Percentiles rank a stretch among this genome's conserved stretches.
phyloP scores from a whole-genome alignment of 768 basidiomycete species.

The Leccinum rimulosum region DNA sequence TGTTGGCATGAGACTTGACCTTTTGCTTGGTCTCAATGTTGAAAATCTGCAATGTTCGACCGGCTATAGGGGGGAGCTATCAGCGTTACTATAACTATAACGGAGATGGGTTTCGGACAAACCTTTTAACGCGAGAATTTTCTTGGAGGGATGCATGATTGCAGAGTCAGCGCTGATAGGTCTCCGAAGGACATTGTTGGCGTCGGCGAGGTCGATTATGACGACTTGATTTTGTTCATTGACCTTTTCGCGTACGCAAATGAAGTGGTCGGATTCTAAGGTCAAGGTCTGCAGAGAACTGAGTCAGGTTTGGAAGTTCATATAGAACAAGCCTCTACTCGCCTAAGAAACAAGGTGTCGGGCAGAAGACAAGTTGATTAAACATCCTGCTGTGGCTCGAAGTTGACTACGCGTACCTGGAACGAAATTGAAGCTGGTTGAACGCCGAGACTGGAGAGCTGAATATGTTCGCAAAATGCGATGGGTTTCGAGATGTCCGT shows the following conservation, averaged over 20 bases:
- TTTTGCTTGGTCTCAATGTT: conserved; percentile 98
- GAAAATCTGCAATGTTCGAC: conserved; percentile 93
- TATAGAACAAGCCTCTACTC: conserved; percentile 4
- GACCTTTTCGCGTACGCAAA: conserved; percentile 95
- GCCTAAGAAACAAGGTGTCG: conserved; percentile 16
- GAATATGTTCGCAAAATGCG: conserved; percentile 85
- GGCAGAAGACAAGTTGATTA: conserved; percentile 8
- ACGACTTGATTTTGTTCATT: conserved; percentile 97
- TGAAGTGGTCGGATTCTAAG: conserved; percentile 96
- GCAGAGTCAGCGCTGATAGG: conserved; percentile 99
- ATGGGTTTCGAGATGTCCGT: conserved; percentile 61
- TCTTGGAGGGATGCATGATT: conserved; percentile 96
- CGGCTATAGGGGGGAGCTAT: conserved; percentile 50
- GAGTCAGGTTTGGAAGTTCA: conserved; percentile 1
- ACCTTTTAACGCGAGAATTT: conserved; percentile 96
- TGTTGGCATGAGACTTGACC: conserved; percentile 92
- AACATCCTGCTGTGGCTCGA: conserved; percentile 13
- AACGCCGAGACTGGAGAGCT: conserved; percentile 93
- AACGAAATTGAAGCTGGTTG: conserved; percentile 98
- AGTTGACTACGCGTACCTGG: conserved; percentile 61
- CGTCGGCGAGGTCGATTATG: conserved; percentile 96
- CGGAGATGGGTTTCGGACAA: not conserved
- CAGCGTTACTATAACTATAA: not conserved
- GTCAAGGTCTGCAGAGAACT: conserved; percentile 70
- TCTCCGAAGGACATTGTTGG: conserved; percentile 93